Evolutionary conservation across 1,284 basidiomycete genomes (phyloP), one percentile per base, ranked within the genome.

Genomic region (Neolentinus lepideus): DNA sequence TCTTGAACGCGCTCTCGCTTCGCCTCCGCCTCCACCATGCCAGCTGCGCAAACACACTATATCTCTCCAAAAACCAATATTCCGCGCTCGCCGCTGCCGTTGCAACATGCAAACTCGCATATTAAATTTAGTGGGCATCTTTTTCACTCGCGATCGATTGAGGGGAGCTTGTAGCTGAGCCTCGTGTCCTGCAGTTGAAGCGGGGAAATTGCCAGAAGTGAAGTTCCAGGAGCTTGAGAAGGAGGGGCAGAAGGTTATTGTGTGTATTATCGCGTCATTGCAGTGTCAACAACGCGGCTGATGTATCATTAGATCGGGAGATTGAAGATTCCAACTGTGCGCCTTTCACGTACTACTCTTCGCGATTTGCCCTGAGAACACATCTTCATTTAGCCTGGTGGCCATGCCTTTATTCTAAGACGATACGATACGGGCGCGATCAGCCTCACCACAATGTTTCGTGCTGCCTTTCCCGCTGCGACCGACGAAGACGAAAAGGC

Each of bases 401-500:
- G 85, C 36, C 92, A 96, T 71, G 92, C 94, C n/a, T 96, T 96
- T 70, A 90, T 98, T 67, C 87, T 98, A 56, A 85, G 94, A 60
- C 87, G 96, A 58, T 97, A 94, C 67, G 96, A 99, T 74, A 98
- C 96, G 4, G 86, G 93, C 61, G 95, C 95, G 24, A 83, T 99
- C 71, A 94, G 91, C 58, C 85, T 96, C 19, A 97, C 94, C 3
- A 97, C 96, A 59, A 97, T 99, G 92, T 98, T 94, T 78, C 92
- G 94, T 62, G 93, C 95, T 25, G 94, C 95, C 0, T 99, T 95
- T 73, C 96, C 97, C 9, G 83, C 78, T 54, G 90, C 94, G 0
- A 74, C 78, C 29, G 91, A 93, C 2, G 78, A 81, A 48, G 85
- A 88, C 21, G 96, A 98, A 72, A 85, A 84, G 66, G 74, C 73